A percentile compares a stretch with the other conserved stretches of the same genome.
Evolutionary conservation across 371 early-diverging fungal species (phyloP).

Genomic region (Phascolomyces articulosus): DNA sequence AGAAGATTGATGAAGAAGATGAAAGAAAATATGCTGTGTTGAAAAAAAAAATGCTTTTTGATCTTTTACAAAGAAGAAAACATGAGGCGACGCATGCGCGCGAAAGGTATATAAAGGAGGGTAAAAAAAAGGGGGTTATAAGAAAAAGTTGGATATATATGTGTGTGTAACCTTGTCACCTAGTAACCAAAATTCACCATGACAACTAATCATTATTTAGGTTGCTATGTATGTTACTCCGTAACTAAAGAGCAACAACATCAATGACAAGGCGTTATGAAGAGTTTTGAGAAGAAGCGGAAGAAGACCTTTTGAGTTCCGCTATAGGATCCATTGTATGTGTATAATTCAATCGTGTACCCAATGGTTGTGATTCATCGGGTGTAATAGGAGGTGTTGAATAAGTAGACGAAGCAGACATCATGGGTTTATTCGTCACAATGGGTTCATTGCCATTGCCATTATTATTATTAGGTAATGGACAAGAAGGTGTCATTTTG

Average conservation of each 20-base stretch:
- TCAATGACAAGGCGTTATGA: too few species aligned
- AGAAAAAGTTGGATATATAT: neutral
- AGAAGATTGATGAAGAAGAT: too few species aligned
- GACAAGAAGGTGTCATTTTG: neutral
- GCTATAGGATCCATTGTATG: slow-evolving; percentile 2
- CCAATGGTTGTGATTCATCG: slow-evolving; percentile 14
- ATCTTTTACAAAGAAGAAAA: neutral
- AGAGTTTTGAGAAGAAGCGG: neutral
- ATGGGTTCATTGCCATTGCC: neutral
- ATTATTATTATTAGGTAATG: neutral
- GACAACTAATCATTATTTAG: too few species aligned
- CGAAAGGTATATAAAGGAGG: neutral
- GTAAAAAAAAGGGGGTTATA: neutral
- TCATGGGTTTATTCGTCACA: neutral
- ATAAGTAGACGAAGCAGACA: neutral
- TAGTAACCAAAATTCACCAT: too few species aligned
- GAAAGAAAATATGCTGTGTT: too few species aligned
- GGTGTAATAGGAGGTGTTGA: slow-evolving; percentile 15
- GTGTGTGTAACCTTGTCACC: too few species aligned
- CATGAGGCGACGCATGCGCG: neutral
- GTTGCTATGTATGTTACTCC: too few species aligned
- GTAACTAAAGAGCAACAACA: too few species aligned
- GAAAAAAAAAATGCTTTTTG: neutral
- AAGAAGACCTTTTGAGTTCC: neutral
- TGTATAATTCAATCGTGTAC: neutral